Evolutionary conservation across 2,329 filamentous ascomycete species (phyloP).

Genomic region (Exophiala sideris): DNA sequence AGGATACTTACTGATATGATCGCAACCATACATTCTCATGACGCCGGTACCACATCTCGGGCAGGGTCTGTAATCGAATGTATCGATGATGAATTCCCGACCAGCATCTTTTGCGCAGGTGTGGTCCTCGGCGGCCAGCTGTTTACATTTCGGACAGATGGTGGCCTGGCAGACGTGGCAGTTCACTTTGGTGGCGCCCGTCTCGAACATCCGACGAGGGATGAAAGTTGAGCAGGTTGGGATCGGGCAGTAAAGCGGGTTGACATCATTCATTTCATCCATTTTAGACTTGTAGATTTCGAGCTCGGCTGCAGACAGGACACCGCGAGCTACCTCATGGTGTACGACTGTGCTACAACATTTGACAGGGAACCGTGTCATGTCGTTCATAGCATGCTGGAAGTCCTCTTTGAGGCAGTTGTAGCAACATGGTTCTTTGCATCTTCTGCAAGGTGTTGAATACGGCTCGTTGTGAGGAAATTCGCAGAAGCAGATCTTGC

Average conservation of each 20-base stretch:
- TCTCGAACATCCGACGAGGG: slow-evolving; percentile 32
- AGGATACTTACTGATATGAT: slow-evolving; percentile 36
- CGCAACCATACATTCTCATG: slow-evolving; percentile 48
- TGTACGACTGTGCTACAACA: slow-evolving; percentile 46
- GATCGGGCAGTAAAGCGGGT: slow-evolving; percentile 50
- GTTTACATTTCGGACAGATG: slow-evolving; percentile 46
- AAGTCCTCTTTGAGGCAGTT: slow-evolving; percentile 20
- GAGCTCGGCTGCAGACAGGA: slow-evolving; percentile 37
- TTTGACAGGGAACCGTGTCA: slow-evolving; percentile 18
- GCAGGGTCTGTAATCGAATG: slow-evolving; percentile 49
- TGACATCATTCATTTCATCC: slow-evolving; percentile 47
- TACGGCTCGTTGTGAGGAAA: slow-evolving; percentile 5
- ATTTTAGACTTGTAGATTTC: slow-evolving; percentile 42
- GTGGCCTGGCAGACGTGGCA: slow-evolving; percentile 45
- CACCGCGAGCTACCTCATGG: slow-evolving; percentile 37
- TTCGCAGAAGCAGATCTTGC: slow-evolving; percentile 13
- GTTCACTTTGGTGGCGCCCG: slow-evolving; percentile 28
- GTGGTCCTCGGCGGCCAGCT: slow-evolving; percentile 36
- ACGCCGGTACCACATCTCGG: slow-evolving; percentile 49
- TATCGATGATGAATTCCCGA: slow-evolving; percentile 38
- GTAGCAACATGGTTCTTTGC: slow-evolving; percentile 15
- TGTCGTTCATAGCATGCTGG: slow-evolving; percentile 13
- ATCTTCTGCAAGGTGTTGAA: slow-evolving; percentile 20
- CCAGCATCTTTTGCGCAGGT: slow-evolving; percentile 34
- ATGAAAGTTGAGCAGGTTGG: slow-evolving; percentile 51